Evolutionary conservation across 225 moss, liverwort and hornwort species (phyloP).

Genomic region (Pseudisothecium myosuroides): DNA sequence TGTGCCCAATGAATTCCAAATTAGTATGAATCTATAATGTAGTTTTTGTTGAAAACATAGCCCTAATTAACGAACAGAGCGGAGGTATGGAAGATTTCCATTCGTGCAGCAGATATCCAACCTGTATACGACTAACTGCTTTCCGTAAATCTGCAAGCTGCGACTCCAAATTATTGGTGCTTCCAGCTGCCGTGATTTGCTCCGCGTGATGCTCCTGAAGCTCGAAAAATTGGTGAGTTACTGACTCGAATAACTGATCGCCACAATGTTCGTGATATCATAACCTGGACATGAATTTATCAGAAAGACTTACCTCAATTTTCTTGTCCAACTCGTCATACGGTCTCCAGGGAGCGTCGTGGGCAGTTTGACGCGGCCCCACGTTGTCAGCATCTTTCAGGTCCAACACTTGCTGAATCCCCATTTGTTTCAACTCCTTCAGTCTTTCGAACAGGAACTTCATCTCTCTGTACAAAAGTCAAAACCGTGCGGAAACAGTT

Average conservation of each 20-base stretch:
- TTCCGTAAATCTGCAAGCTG: slow-evolving; percentile 39
- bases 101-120: not conserved
- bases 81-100: not conserved
- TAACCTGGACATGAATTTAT: not conserved
- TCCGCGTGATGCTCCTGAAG: slow-evolving; percentile 8
- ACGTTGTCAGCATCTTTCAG: not conserved
- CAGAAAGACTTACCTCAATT: not conserved
- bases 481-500: not conserved
- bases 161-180: slow-evolving; percentile 17
- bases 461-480: slow-evolving; percentile 19
- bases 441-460: slow-evolving; percentile 23
- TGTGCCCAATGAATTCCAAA: not conserved
- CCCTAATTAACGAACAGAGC: not conserved
- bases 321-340: not conserved
- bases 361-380: not conserved
- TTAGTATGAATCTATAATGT: not conserved
- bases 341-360: not conserved
- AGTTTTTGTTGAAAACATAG: not conserved
- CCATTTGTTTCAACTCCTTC: slow-evolving; percentile 19
- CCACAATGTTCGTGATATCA: not conserved
- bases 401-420: not conserved
- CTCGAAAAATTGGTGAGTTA: not conserved
- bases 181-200: not conserved
- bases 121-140: slow-evolving; percentile 30
- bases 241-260: not conserved